Evolutionary conservation across 768 basidiomycete genomes (phyloP), one percentile per base, ranked within the genome.

Genomic region (Phylloporus sp.): DNA sequence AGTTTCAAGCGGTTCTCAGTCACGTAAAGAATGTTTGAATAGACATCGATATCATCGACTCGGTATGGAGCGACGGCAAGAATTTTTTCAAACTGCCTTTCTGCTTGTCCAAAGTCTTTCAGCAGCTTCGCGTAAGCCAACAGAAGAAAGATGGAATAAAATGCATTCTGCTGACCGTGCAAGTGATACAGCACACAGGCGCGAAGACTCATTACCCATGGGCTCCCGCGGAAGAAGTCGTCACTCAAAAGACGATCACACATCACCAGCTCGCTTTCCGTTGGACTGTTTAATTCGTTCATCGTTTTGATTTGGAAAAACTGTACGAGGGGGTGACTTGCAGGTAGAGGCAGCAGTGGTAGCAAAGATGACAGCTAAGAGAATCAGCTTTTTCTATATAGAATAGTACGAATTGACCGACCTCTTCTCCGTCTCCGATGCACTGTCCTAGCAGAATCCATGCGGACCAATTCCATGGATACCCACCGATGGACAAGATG

Each of bases 1-100:
- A 99, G 71, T 60, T 95, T 94, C 27, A 89, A 71, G 36, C 81
- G 79, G 57, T 90, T 90, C 58, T 93, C 89, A 38, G 90, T 90
- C 3, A 98, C 93, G 66, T 97, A 98, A 33, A 98, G 76, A 61
- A 98, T 96, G 62, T 98, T 96, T 46, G 93, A 95, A 65, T 87
- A 93, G 29, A 96, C 82, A 59, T 98, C 96, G 46, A 98, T 86
- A 58, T 96, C 90, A 54, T 99, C 96, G 47, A 96, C 80, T 21
- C 93, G 80, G 66, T 82, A 84, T 9, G 94, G 95, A 62, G 97
- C 93, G 28, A 84, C 61, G 3, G 71, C 67, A 27, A 90, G 77
- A 27, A 98, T 87, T 54, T 78, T 77, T 57, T 92, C 86, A 63
- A 97, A 99, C 58, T 91, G 83, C 24, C 68, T 69, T 62, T 90